Evolutionary conservation across 495 filamentous ascomycete species (phyloP), one percentile per base, ranked within the genome.

Genomic region (Neurospora sp.): DNA sequence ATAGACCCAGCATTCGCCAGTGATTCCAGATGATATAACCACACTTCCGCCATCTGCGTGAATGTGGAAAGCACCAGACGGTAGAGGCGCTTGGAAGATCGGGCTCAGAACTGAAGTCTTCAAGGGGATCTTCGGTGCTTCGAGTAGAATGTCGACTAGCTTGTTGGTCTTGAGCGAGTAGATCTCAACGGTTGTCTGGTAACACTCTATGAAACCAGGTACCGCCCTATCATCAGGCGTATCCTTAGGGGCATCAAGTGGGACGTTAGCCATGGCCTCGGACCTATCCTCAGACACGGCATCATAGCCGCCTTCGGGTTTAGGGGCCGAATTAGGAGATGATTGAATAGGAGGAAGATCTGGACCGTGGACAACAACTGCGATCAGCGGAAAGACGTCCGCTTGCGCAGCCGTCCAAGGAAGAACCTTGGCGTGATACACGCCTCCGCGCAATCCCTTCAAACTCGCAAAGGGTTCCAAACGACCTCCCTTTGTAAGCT

Each of bases 1-100:
- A 72, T 92, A 97, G 11, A 96, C 85, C 85, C 90, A 96, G 9
- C 94, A 90, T 80, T 97, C 94, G 11, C 94, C 94, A 69, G 92
- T 97, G 18, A 85, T 84, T 12, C 94, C 93, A 70, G 94, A 97
- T 31, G 91, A 88, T 22, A 97, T 82, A 14, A 92, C 83, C 39
- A 96, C 71, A 77, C 87, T 91, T 18, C 87, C 90, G 12, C 87
- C 88, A 70, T 90, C 88, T 3, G 89, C 88, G 76, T 89, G 88
- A 37, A 97, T 82, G 46, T 86, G 89, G 74, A 96, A 85, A 39
- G 91, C 89, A 18, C 92, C 93, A 27, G 87, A 83, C 4, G 92
- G 91, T 6, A 86, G 81, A 14, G 93, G 91, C 5, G 88, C 81
- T 70, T 83, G 79, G 74, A 90, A 89, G 41, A 83, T 74, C 2